Percentiles rank a stretch among this genome's conserved stretches.
Evolutionary conservation across 352 stramenopile genomes (phyloP).

Genomic region (Globisporangium carolinianum): DNA sequence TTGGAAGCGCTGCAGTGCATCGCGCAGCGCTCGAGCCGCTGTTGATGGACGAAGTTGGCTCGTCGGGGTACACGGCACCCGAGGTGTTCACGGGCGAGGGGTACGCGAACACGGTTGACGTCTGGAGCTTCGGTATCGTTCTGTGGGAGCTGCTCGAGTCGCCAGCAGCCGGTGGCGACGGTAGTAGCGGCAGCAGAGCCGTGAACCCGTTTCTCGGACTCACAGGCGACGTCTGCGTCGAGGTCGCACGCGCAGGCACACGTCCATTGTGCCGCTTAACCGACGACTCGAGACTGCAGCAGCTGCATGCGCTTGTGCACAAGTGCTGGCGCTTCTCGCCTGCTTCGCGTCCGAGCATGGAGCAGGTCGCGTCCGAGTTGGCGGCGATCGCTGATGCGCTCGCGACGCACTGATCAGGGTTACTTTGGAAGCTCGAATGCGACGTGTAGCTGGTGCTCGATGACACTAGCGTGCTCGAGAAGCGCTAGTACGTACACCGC

Average conservation of each 20-base stretch:
- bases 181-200: not conserved
- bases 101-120: conserved; percentile 35
- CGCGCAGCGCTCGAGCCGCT: conserved; percentile 6
- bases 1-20: conserved; percentile 21
- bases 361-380: conserved; percentile 9
- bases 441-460: no score
- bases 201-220: conserved; percentile 28
- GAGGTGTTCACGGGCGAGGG: conserved; percentile 30
- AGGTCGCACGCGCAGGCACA: conserved; percentile 14
- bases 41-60: conserved; percentile 26
- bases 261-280: conserved; percentile 11
- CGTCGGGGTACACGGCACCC: conserved; percentile 36
- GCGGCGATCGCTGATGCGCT: not conserved
- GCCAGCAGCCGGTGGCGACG: not conserved
- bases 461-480: no score
- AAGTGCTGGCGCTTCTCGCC: conserved; percentile 27
- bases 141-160: conserved; percentile 25
- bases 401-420: not conserved
- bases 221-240: conserved; percentile 21
- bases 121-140: conserved; percentile 44
- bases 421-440: no score
- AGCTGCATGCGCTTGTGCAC: conserved; percentile 14
- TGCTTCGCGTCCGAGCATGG: conserved; percentile 17
- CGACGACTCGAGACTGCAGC: conserved; percentile 4
- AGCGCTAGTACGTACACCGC: no score